Evolutionary conservation across 208 protist species (phyloP).

Genomic region (Trypanosoma conorhini): DNA sequence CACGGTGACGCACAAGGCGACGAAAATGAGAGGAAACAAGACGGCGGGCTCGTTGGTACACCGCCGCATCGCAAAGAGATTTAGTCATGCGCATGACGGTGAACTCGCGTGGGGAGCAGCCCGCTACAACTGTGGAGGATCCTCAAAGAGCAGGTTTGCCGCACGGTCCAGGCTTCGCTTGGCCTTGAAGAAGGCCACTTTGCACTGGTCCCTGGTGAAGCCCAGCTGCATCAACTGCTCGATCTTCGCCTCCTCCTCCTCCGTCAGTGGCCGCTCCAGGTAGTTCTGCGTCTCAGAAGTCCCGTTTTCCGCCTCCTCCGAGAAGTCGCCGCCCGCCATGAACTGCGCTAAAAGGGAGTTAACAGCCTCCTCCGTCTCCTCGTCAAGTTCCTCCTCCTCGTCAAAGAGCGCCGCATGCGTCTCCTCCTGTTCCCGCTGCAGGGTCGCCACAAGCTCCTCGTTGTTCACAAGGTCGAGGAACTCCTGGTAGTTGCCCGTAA

Average conservation of each 20-base stretch:
- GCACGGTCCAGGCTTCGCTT: slow-evolving; percentile 80
- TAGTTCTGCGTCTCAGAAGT: slow-evolving; percentile 31
- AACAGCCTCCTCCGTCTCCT: slow-evolving; percentile 27
- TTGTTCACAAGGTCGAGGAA: slow-evolving; percentile 84
- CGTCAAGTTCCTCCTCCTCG: slow-evolving; percentile 40
- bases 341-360: slow-evolving; percentile 28
- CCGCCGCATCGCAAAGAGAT: neutral
- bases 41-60: neutral
- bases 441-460: slow-evolving; percentile 46
- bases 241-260: slow-evolving; percentile 86
- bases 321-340: slow-evolving; percentile 13
- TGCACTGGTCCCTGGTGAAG: slow-evolving; percentile 83
- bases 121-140: slow-evolving; percentile 67
- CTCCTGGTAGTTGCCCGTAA: slow-evolving; percentile 69
- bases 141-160: slow-evolving; percentile 88
- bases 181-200: slow-evolving; percentile 79
- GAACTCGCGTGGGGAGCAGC: neutral
- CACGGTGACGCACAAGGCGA: neutral
- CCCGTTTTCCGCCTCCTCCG: neutral
- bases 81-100: neutral
- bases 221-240: slow-evolving; percentile 80
- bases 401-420: slow-evolving; percentile 30
- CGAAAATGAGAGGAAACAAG: slow-evolving; percentile 9
- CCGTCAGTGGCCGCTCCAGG: slow-evolving; percentile 55
- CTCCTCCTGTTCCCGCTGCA: slow-evolving; percentile 39